Base-by-base conservation (phyloP, 2,329 filamentous ascomycete genomes). In the Didymella pomorum region DNA sequence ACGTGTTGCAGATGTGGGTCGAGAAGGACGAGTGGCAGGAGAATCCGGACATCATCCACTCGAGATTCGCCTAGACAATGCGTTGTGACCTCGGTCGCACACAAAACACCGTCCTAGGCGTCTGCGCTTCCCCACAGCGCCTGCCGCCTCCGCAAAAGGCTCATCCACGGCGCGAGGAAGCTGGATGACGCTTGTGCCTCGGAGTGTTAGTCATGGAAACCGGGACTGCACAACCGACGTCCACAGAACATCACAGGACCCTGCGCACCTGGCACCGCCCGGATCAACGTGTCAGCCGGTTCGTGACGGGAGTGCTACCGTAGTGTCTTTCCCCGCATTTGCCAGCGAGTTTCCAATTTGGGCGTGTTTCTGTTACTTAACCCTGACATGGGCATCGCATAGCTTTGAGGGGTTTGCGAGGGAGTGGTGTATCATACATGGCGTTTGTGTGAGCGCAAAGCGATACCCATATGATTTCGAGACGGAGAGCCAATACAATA, bases 21-120 rank as follows among this genome's bases (percentile, higher is more conserved):
- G 97, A 93, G 80, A 94, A 97, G 76, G 95, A 98, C 75, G 95
- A 99, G 83, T 99, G 95, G 95, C 95, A 99, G 78, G 95, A 99
- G 84, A 97, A 99, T 76, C 95, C 95, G 18, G 94, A 99, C 75
- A 95, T 99, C 71, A 98, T 99, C 75, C 94, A 98, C 80, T 95
- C 92, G 74, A 98, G 97, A 80, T 97, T 98, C 79, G 93, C 92
- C 72, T 97, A 76, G 60, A 60, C 43, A 63, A 84, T 78, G 61
- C 64, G 61, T 61, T 63, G 58, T 66, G 63, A 65, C 64, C 54
- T 65, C 58, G 66, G 50, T 65, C 58, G 55, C 62, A 35, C 54
- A 55, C 25, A 63, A 66, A 65, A 46, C 63, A 46, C 39, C 39
- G 50, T 44, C 28, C 23, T 48, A 44, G 26, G 52, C 41, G 53